Base-by-base conservation (phyloP, 306 rosid genomes). In the Dryas drummondii region DNA sequence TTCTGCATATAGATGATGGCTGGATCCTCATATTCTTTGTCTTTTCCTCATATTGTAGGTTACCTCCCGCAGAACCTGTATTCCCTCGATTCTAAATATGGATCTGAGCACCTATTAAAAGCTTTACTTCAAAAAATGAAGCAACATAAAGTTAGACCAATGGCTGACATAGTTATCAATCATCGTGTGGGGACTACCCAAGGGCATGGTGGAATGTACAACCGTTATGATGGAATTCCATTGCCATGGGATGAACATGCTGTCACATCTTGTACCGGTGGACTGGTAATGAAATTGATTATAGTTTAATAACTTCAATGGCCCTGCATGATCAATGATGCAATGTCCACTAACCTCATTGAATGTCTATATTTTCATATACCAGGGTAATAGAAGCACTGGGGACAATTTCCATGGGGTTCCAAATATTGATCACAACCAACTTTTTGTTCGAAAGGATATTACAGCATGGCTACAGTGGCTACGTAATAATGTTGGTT, bases 11-110 rank as follows among this genome's bases (percentile, higher is more conserved):
- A 37, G 50, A 47, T 63, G 69, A 47, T 63, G 69, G 19, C 19
- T 17, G 6, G 11, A n/a, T 65, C 37, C 15, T 17, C 4, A 2
- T 51, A 55, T 71, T 78, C 75, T 10, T 58, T 67, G 40, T 66
- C 57, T 37, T 67, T 64, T 61, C 45, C 80, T 61, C 42, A 56
- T 66, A 58, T 70, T 70, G 48, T 56, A 93, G 97, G 98, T 58
- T 93, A 94, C 77, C 89, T 94, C 70, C 98, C 98, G 2, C 98
- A 94, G 87, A 83, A 91, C 84, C 85, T 90, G 60, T 94, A 90
- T 74, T 91, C 94, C 27, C 89, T 94, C 44, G 72, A 88, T 58
- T 90, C 84, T 68, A 80, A 89, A 37, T 94, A 94, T 84, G 96
- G 97, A 22, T 88, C 98, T 77, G 98, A 91, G 82, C 67, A 80